Evolutionary conservation across 2,329 filamentous ascomycete species (phyloP).

Genomic region (Paramyrothecium roridum): DNA sequence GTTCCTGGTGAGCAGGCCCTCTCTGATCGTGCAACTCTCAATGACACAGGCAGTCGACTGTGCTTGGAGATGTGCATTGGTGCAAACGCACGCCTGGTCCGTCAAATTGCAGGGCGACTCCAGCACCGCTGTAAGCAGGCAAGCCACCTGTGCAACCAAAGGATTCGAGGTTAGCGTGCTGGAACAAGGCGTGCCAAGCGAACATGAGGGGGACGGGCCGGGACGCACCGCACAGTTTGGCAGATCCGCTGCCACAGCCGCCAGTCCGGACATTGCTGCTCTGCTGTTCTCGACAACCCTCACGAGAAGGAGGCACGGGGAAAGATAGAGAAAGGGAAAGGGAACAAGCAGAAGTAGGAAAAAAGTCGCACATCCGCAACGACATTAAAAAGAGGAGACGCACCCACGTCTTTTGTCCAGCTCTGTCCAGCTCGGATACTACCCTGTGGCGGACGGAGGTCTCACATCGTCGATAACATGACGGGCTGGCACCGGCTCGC

Average conservation of each 20-base stretch:
- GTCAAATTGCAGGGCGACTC: neutral
- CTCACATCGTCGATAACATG: no score
- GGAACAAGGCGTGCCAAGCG: no score
- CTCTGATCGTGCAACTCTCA: neutral
- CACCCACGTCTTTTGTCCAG: no score
- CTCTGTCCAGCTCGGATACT: no score
- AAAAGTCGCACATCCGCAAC: neutral
- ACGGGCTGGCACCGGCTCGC: no score
- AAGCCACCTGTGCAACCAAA: neutral
- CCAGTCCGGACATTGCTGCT: neutral
- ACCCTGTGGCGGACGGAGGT: no score
- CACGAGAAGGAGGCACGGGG: neutral
- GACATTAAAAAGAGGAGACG: no score
- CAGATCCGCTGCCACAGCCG: neutral
- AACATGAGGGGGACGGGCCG: no score
- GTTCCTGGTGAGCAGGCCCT: neutral
- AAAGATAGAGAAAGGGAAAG: neutral
- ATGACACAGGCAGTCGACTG: neutral
- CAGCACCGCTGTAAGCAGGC: neutral
- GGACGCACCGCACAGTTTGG: neutral
- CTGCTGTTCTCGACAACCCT: neutral
- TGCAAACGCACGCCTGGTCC: neutral
- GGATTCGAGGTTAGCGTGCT: neutral
- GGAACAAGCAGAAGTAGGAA: neutral
- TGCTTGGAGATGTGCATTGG: neutral